Percentiles rank a stretch among this genome's conserved stretches.
Evolutionary conservation across 805 yeast genomes (phyloP).

Genomic region (Clavispora asparagi): DNA sequence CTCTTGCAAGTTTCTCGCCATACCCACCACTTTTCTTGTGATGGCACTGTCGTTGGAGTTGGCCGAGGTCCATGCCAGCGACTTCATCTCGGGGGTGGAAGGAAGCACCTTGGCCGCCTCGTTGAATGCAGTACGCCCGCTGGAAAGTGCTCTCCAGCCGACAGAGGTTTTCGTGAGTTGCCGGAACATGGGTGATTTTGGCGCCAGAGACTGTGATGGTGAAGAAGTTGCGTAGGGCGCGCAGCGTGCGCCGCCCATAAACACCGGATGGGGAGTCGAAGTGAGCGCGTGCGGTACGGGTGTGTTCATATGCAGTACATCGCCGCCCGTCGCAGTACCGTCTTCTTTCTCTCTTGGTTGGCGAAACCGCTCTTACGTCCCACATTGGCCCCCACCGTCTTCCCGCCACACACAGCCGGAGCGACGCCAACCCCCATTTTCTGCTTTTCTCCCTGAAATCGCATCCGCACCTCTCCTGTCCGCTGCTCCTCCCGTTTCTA

Average conservation of each 20-base stretch:
- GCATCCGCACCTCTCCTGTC: not conserved
- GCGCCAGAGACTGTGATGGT: not conserved
- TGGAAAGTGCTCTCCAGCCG: not conserved
- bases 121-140: not conserved
- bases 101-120: conserved; percentile 12
- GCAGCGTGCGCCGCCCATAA: not conserved
- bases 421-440: not conserved
- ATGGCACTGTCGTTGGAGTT: conserved; percentile 17
- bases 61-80: conserved; percentile 24
- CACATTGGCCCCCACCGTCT: too few species aligned
- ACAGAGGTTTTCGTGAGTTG: not conserved
- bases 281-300: not conserved
- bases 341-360: too few species aligned
- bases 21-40: conserved; percentile 29
- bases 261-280: not conserved
- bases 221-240: not conserved
- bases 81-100: conserved; percentile 27
- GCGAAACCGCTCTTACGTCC: too few species aligned
- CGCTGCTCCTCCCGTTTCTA: too few species aligned
- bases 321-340: not conserved
- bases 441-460: too few species aligned
- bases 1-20: conserved; percentile 29
- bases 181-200: not conserved
- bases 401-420: not conserved
- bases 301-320: not conserved